Base-by-base conservation (phyloP, 2,329 filamentous ascomycete species). In the Dactylonectria estremocensis region DNA sequence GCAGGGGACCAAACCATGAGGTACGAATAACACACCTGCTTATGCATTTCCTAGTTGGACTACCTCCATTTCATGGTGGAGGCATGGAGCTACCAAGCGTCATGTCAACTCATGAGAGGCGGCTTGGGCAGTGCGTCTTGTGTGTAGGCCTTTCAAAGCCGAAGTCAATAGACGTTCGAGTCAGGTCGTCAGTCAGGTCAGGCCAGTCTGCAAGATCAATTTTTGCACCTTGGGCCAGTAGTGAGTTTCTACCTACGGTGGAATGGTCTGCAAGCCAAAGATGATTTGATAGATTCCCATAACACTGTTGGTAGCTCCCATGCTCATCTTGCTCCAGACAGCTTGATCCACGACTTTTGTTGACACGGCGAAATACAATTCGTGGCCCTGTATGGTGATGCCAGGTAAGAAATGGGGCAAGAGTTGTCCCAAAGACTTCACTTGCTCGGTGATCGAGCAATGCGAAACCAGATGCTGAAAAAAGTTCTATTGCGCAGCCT, bases 401-500 rank as follows among this genome's bases (percentile, higher is more conserved):
- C 45, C 45, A 11, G 46, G 46, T 3, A 50, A 1, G 22, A 50
- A 31, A 9, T 7, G 5, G 5, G 46, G 13, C 46, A 10, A 7
- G 14, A 16, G 7, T 50, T 5, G 5, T 16, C 6, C 13, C 14
- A 5, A 13, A 24, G 20, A 28, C 16, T 50, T 50, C 22, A 16
- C 20, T 2, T 28, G 46, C 2, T 16, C 22, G 16, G 22, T 7
- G 4, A 13, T 1, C 20, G 22, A 20, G 16, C 13, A 8, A 14
- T 7, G 5, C 9, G 5, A 14, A 8, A 14, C 22, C 22, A 62
- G 59, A 9, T 16, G 24, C n/a, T 37, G 24, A 4, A 61, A 5
- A 16, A 61, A 33, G 11, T 49, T 56, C 70, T 68, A 74, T 18
- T 74, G 72, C 14, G 72, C 73, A 10, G 64, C 67, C 54, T 72